Conservation (phyloP, 2,329 filamentous ascomycete genomes). For the Ophiostoma ulmi region DNA sequence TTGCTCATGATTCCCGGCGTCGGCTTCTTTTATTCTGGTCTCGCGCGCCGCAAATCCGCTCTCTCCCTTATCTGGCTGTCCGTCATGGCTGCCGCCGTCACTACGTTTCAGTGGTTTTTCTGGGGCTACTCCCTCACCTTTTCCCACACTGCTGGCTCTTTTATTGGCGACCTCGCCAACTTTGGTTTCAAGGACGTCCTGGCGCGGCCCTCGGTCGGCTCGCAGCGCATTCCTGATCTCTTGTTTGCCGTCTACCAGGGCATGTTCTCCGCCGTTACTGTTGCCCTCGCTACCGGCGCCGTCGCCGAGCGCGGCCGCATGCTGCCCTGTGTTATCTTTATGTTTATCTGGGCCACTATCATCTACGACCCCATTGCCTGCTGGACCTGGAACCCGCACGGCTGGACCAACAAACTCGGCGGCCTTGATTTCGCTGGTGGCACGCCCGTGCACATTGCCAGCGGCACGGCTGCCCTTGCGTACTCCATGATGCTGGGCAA, state of each 20-base stretch:
- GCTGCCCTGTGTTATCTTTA: conserved; percentile 83
- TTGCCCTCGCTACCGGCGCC: conserved; percentile 40
- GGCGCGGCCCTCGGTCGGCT: conserved; percentile 68
- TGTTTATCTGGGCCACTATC: conserved; percentile 86
- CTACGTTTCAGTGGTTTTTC: conserved; percentile 92
- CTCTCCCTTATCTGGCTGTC: conserved; percentile 81
- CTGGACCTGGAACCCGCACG: conserved; percentile 86
- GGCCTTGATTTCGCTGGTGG: conserved; percentile 86
- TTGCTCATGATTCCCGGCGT: conserved; percentile 91
- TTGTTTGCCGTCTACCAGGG: conserved; percentile 81
- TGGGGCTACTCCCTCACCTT: conserved; percentile 88
- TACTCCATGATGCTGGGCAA: conserved; percentile 92
- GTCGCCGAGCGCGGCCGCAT: conserved; percentile 83
- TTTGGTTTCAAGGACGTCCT: conserved; percentile 76
- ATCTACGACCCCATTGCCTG: conserved; percentile 91
- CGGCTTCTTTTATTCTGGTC: conserved; percentile 90
- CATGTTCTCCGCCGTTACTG: conserved; percentile 82
- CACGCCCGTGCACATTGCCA: conserved; percentile 83
- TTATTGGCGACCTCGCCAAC: conserved; percentile 74
- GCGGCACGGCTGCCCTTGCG: conserved; percentile 74
- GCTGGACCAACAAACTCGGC: conserved; percentile 75
- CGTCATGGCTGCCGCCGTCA: conserved; percentile 71
- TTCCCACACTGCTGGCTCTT: conserved; percentile 70
- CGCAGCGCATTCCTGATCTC: conserved; percentile 68
- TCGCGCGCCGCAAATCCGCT: conserved; percentile 83